phyloP scores from a whole-genome alignment of 2,329 filamentous ascomycete species.

The Juglanconis juglandina region DNA sequence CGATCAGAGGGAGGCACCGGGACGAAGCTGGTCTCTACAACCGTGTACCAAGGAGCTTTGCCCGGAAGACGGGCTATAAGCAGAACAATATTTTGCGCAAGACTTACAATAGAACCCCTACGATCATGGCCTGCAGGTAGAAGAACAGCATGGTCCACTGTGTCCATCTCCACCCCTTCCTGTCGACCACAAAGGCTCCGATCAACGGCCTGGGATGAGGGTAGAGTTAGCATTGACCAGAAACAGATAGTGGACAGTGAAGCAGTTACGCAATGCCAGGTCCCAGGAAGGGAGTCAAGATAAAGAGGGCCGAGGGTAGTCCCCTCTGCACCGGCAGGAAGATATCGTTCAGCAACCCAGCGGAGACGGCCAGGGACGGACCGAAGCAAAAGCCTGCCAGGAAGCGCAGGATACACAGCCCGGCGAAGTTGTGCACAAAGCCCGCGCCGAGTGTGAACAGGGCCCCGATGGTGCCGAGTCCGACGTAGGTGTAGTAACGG shows the following conservation, averaged over 20 bases:
- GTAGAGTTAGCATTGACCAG: neutral
- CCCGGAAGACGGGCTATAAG: too few relatives aligned
- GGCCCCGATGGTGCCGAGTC: constrained; percentile 43
- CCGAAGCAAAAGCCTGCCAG: constrained; percentile 51
- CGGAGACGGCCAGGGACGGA: constrained; percentile 46
- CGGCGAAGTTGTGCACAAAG: constrained; percentile 46
- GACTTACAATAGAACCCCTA: too few relatives aligned
- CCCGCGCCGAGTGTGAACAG: constrained; percentile 56
- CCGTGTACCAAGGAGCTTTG: too few relatives aligned
- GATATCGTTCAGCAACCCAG: constrained; percentile 49
- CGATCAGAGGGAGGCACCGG: too few relatives aligned
- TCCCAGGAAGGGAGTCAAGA: constrained; percentile 51
- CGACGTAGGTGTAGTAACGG: constrained; percentile 49
- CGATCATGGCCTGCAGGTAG: too few relatives aligned
- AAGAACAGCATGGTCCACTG: constrained; percentile 39
- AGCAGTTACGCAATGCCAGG: constrained; percentile 44
- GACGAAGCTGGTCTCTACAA: too few relatives aligned
- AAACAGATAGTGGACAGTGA: constrained; percentile 19
- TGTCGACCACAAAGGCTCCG: constrained; percentile 43
- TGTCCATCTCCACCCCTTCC: constrained; percentile 52
- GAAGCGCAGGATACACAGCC: constrained; percentile 53
- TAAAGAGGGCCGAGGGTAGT: constrained; percentile 40
- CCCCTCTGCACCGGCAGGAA: constrained; percentile 41
- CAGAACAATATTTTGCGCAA: too few relatives aligned
- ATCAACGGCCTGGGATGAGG: constrained; percentile 38